Percentiles rank a stretch among this genome's conserved stretches.
These are phyloP conservation scores for Colletotrichum ledebouriae DNA, from an alignment of 2,329 filamentous ascomycete species.

Conservation along the genomic window DNA sequence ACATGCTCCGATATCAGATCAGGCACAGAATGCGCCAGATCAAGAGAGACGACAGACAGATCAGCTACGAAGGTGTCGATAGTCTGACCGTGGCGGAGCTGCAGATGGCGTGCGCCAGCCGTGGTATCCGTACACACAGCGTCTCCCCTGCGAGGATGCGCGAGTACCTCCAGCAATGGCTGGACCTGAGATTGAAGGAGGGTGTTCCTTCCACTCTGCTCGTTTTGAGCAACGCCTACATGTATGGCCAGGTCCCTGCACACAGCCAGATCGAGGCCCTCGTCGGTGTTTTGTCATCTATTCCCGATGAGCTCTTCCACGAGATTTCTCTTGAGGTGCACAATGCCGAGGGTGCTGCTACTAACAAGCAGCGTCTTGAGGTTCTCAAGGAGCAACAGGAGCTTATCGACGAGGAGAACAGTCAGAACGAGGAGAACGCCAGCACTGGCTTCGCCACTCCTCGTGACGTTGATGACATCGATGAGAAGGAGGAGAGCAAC, in stretches of 20 bases:
- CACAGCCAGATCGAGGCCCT: conserved; percentile 93
- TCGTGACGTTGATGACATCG: conserved; percentile 91
- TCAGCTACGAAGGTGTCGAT: conserved; percentile 93
- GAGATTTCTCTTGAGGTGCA: conserved; percentile 99
- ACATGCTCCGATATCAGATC: conserved; percentile 97
- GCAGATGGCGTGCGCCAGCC: conserved; percentile 90
- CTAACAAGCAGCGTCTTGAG: conserved; percentile 98
- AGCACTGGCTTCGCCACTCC: conserved; percentile 80
- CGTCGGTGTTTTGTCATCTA: conserved; percentile 90
- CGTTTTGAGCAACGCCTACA: conserved; percentile 96
- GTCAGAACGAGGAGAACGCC: conserved; percentile 87
- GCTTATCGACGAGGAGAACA: conserved; percentile 95
- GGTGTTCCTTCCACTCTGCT: conserved; percentile 96
- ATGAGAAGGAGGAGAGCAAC: conserved; percentile 87
- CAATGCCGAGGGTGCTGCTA: conserved; percentile 95
- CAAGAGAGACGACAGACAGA: conserved; percentile 96
- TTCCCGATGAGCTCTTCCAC: conserved; percentile 98
- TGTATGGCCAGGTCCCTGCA: conserved; percentile 93
- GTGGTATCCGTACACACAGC: conserved; percentile 92
- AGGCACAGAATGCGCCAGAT: conserved; percentile 99
- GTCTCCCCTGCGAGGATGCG: conserved; percentile 90
- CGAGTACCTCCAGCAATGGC: conserved; percentile 92
- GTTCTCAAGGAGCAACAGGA: conserved; percentile 99
- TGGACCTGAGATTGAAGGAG: conserved; percentile 92
- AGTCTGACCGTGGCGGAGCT: conserved; percentile 93